These are phyloP conservation scores for Adansonia gregorii DNA, from an alignment of 441 rosid genomes.

Conservation along the genomic window DNA sequence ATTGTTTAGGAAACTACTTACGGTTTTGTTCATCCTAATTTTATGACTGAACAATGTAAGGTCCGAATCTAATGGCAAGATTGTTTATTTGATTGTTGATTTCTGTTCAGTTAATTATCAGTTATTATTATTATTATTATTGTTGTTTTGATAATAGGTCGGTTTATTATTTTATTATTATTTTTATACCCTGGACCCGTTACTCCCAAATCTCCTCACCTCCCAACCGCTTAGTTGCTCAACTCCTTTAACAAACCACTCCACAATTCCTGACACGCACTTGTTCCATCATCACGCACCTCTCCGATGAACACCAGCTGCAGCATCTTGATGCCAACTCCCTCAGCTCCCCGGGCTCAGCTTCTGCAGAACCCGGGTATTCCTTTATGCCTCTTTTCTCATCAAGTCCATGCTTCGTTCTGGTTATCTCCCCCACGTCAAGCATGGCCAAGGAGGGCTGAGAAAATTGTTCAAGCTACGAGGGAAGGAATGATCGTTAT, in stretches of 20 bases:
- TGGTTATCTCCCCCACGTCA: neutral
- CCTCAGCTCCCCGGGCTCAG: slow-evolving; percentile 79
- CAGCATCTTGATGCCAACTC: slow-evolving; percentile 87
- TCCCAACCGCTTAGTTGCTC: neutral
- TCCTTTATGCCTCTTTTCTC: slow-evolving; percentile 47
- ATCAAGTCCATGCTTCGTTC: neutral
- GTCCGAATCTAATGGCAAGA: neutral
- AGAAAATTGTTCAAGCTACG: too few species aligned
- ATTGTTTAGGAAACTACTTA: slow-evolving; percentile 8
- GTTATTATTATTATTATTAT: too few species aligned
- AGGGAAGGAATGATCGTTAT: too few species aligned
- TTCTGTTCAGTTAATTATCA: too few species aligned
- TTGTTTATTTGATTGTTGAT: too few species aligned
- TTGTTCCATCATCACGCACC: slow-evolving; percentile 81
- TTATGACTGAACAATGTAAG: neutral
- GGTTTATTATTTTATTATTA: too few species aligned
- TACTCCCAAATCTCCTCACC: too few species aligned
- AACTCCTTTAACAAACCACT: too few species aligned
- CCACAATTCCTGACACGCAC: slow-evolving; percentile 39
- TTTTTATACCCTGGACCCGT: too few species aligned
- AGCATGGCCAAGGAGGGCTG: neutral
- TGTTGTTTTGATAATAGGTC: too few species aligned
- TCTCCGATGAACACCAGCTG: slow-evolving; percentile 76
- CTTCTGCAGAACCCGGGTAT: slow-evolving; percentile 72
- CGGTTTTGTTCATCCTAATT: neutral